Percentiles rank a stretch among this genome's conserved stretches.
Conservation (phyloP, 306 rosid genomes). For the Vigna trinervia region DNA sequence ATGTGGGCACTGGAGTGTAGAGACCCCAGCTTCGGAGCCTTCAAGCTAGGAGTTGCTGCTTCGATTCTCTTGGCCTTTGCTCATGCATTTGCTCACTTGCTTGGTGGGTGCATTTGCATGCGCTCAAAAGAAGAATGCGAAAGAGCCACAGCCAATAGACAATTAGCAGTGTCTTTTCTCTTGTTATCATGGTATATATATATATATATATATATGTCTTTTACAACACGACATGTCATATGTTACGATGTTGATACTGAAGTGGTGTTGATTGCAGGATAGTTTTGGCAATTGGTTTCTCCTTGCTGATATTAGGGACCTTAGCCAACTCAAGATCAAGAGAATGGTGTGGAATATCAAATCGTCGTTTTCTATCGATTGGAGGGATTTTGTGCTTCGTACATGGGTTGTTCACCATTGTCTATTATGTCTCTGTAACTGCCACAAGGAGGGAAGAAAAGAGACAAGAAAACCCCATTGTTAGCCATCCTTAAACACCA, state of each 20-base stretch:
- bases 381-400: slow-evolving; percentile 87
- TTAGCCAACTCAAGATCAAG: slow-evolving; percentile 70
- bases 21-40: slow-evolving; percentile 75
- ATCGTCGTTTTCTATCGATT: slow-evolving; percentile 60
- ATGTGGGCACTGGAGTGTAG: slow-evolving; percentile 67
- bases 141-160: slow-evolving; percentile 58
- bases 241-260: neutral
- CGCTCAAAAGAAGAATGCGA: slow-evolving; percentile 52
- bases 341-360: slow-evolving; percentile 65
- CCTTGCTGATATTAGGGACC: slow-evolving; percentile 66
- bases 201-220: neutral
- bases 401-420: slow-evolving; percentile 67
- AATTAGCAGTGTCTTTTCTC: slow-evolving; percentile 60
- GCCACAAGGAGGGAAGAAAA: slow-evolving; percentile 53
- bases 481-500: neutral
- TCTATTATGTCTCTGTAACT: slow-evolving; percentile 59
- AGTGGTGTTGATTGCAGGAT: slow-evolving; percentile 55
- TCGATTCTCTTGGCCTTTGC: slow-evolving; percentile 60
- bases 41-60: slow-evolving; percentile 80
- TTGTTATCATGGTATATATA: slow-evolving; percentile 70
- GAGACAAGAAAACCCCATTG: slow-evolving; percentile 22
- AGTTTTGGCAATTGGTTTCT: slow-evolving; percentile 52
- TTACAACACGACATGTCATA: neutral
- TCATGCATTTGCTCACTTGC: slow-evolving; percentile 64
- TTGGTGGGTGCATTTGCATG: slow-evolving; percentile 76